Base-by-base conservation (phyloP, 179 eudicot species). In the Patellifolia procumbens region DNA sequence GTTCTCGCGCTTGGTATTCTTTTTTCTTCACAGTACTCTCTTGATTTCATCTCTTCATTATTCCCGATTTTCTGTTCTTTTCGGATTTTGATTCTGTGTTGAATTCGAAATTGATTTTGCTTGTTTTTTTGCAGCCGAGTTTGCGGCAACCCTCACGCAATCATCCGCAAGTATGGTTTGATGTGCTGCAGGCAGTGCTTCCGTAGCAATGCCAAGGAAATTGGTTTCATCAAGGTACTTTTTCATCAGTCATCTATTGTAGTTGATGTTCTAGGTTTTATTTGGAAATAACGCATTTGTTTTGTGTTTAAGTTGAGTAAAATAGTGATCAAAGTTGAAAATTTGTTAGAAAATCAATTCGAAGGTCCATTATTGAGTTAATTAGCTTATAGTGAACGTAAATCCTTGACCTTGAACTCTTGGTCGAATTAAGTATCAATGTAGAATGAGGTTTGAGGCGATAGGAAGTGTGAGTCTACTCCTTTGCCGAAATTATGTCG, bases 141-240 rank as follows among this genome's bases (percentile, higher is more conserved):
- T 43, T 80, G 83, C 31, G 83, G 83, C 24, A 80, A 80, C 19
- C 83, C 83, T 17, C 83, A 80, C 26, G 83, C 83, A 4, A 80
- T 80, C 31, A 80, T 80, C 16, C 66, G 83, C 26, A 80, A 80
- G 80, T 80, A 80, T 72, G 83, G 80, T 20, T 65, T 80, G 61
- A 80, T 80, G 83, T 80, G 83, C 39, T 80, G 83, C 73, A 76
- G 83, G 60, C 83, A 80, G 20, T 80, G 83, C 61, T 80, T 80
- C 45, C 83, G 83, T 37, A 80, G 83, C 58, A 80, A 80, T 58
- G 83, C 83, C 19, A 80, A 80, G 80, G 83, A 80, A 48, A 80
- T 80, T 58, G 83, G 83, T 52, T 80, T 80, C 83, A 76, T 80
- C 70, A 80, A 80, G 83, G 83, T 80, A 51, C 22, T n/a, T 12